A percentile compares a stretch with the other conserved stretches of the same genome.
Evolutionary conservation across 1,284 basidiomycete species (phyloP).

Genomic region (Mycena sp.): DNA sequence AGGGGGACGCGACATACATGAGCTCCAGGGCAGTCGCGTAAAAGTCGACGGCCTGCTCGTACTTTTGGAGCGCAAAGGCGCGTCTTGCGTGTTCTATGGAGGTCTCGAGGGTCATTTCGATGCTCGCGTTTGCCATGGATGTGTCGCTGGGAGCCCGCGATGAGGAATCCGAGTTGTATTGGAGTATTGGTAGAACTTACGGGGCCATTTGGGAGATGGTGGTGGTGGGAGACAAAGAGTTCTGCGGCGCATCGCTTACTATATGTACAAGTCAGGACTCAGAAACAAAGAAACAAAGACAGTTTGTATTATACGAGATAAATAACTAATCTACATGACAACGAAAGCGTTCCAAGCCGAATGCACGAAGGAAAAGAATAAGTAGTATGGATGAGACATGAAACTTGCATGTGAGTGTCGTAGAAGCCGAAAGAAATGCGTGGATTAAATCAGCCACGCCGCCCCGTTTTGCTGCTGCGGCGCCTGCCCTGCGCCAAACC

Average conservation of each 20-base stretch:
- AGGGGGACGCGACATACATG: conserved; percentile 61
- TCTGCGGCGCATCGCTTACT: too few relatives aligned
- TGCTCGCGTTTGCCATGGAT: neutral
- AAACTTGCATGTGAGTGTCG: conserved; percentile 29
- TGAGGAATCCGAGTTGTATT: too few relatives aligned
- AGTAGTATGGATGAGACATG: neutral
- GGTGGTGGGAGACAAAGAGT: neutral
- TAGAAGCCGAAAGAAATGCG: neutral
- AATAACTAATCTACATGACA: conserved; percentile 20
- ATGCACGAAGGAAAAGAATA: conserved; percentile 18
- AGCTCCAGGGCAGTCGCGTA: conserved; percentile 88
- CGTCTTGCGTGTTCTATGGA: conserved; percentile 81
- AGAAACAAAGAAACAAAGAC: too few relatives aligned
- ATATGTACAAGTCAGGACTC: too few relatives aligned
- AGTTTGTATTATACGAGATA: conserved; percentile 13
- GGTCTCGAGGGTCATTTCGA: conserved; percentile 52
- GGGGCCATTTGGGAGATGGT: neutral
- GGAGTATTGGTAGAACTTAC: neutral
- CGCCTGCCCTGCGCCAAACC: conserved; percentile 21
- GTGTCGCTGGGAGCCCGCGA: neutral
- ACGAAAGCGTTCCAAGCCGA: conserved; percentile 10
- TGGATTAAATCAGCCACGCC: conserved; percentile 39
- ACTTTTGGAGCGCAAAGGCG: conserved; percentile 88
- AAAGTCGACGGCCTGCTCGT: conserved; percentile 85
- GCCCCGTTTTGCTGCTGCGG: conserved; percentile 32